Percentiles rank a stretch among this genome's conserved stretches.
These are phyloP conservation scores for Nigrospora sphaerica DNA, from an alignment of 2,329 filamentous ascomycete genomes.

Conservation along the genomic window DNA sequence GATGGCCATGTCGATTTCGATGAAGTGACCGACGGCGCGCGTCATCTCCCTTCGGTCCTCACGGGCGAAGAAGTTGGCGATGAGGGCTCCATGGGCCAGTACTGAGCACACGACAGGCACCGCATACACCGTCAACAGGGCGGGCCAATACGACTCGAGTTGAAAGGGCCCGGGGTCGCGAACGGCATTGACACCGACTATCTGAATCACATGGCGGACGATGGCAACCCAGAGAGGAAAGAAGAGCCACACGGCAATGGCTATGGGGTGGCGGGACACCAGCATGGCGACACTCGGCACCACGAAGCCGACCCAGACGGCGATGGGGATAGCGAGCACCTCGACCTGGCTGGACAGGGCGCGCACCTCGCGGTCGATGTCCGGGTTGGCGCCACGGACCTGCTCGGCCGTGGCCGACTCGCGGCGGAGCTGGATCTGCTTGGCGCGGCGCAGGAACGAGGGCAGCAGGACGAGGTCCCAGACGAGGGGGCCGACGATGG, in stretches of 20 bases:
- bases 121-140: slow-evolving; percentile 34
- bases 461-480: slow-evolving; percentile 46
- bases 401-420: slow-evolving; percentile 10
- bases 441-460: slow-evolving; percentile 36
- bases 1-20: slow-evolving; percentile 39
- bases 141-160: slow-evolving; percentile 32
- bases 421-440: slow-evolving; percentile 22
- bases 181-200: slow-evolving; percentile 14
- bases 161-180: slow-evolving; percentile 26
- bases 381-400: slow-evolving; percentile 16
- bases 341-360: slow-evolving; percentile 39
- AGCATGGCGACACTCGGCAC: slow-evolving; percentile 40
- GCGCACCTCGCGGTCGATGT: slow-evolving; percentile 22
- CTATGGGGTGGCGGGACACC: slow-evolving; percentile 25
- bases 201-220: slow-evolving; percentile 27
- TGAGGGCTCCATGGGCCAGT: slow-evolving; percentile 31
- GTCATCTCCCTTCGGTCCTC: slow-evolving; percentile 45
- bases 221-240: slow-evolving; percentile 43
- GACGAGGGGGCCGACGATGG: slow-evolving; percentile 38
- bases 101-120: slow-evolving; percentile 36
- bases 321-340: slow-evolving; percentile 47
- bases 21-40: slow-evolving; percentile 34
- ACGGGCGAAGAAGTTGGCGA: slow-evolving; percentile 28
- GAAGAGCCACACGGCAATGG: slow-evolving; percentile 41
- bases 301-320: slow-evolving; percentile 39